Percentiles rank a stretch among this genome's conserved stretches.
Conservation (phyloP, 164 flowering plant species). For the Brasenia schreberi region DNA sequence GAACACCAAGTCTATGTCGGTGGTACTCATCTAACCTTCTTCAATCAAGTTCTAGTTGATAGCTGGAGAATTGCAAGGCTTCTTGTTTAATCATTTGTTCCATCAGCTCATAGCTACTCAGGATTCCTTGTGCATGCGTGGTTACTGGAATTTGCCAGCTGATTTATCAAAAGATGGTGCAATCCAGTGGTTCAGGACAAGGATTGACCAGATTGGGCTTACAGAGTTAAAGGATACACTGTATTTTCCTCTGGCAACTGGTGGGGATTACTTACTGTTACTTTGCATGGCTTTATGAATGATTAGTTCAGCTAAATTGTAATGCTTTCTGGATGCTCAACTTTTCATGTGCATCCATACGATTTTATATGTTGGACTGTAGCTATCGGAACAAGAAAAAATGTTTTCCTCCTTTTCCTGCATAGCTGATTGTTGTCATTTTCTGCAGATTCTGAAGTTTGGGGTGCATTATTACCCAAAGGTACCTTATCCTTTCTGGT, state of each 20-base stretch:
- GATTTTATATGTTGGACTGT: background rate
- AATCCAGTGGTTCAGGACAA: conserved; percentile 43
- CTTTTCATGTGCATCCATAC: background rate
- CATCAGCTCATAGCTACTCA: conserved; percentile 39
- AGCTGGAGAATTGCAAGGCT: background rate
- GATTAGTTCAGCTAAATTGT: background rate
- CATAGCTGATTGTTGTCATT: background rate
- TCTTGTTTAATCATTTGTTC: background rate
- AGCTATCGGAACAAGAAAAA: no score
- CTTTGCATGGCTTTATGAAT: background rate
- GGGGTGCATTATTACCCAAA: conserved; percentile 41
- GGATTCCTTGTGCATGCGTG: conserved; percentile 63
- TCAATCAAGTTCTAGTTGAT: background rate
- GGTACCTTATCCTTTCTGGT: conserved; percentile 56
- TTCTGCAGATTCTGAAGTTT: conserved; percentile 33
- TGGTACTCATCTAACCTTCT: conserved; percentile 27
- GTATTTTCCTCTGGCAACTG: conserved; percentile 52
- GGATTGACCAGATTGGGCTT: conserved; percentile 42
- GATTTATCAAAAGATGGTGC: conserved; percentile 27
- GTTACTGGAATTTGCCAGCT: conserved; percentile 62
- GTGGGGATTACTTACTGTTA: conserved; percentile 15
- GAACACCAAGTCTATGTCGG: conserved; percentile 65
- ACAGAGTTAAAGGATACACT: conserved; percentile 48
- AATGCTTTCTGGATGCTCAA: background rate
- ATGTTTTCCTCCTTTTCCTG: background rate